These are phyloP conservation scores for Aristolochia californica DNA, from an alignment of 164 flowering plant species.

Conservation along the genomic window DNA sequence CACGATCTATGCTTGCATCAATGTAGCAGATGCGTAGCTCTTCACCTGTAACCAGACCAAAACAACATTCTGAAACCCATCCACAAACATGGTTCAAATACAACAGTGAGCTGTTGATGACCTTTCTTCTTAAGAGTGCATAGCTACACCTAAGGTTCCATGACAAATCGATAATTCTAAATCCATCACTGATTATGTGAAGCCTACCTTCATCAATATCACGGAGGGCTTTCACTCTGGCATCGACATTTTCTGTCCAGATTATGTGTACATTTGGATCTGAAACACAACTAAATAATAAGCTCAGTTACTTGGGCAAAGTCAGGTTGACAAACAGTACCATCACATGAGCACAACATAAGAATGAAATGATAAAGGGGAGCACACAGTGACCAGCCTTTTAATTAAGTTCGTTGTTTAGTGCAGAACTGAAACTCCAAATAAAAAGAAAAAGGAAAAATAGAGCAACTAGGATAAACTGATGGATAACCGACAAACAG, in stretches of 20 bases:
- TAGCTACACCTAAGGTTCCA: too few relatives aligned
- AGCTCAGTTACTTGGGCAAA: background rate
- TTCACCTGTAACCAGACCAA: constrained; percentile 47
- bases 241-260: constrained; percentile 71
- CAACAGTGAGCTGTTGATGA: background rate
- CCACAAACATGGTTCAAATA: background rate
- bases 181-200: background rate
- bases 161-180: too few relatives aligned
- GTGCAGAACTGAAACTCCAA: too few relatives aligned
- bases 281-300: constrained; percentile 15
- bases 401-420: too few relatives aligned
- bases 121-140: too few relatives aligned
- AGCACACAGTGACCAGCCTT: too few relatives aligned
- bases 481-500: too few relatives aligned
- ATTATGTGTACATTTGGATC: constrained; percentile 85
- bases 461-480: too few relatives aligned
- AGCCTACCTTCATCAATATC: constrained; percentile 69
- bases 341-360: too few relatives aligned
- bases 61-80: background rate
- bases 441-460: too few relatives aligned
- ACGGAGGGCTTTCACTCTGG: constrained; percentile 72
- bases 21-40: constrained; percentile 87
- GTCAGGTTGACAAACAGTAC: too few relatives aligned
- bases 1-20: constrained; percentile 70
- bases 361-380: too few relatives aligned